Conservation (phyloP, 345 rosid species). For the Eucalyptus tenuipes region DNA sequence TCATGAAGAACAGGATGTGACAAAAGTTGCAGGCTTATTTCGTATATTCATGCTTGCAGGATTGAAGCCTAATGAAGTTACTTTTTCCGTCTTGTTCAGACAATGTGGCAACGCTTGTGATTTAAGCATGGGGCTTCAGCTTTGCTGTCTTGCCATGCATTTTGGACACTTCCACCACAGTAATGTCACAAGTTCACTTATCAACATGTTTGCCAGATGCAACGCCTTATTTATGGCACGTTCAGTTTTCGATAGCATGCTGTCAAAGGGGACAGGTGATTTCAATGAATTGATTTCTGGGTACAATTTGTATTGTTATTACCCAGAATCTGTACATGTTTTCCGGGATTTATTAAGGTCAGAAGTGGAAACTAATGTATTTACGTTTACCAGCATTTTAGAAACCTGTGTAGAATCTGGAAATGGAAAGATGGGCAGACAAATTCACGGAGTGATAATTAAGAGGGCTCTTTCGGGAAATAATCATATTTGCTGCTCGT, state of each 20-base stretch:
- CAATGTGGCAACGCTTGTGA: slow-evolving; percentile 10
- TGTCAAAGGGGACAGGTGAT: not conserved
- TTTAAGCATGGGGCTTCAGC: slow-evolving; percentile 21
- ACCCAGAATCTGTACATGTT: slow-evolving; percentile 2
- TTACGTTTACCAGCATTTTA: slow-evolving; percentile 9
- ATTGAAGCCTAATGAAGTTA: slow-evolving; percentile 12
- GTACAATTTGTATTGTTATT: not conserved
- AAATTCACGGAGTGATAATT: slow-evolving; percentile 11
- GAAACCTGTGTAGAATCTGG: slow-evolving; percentile 13
- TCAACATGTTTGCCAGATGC: slow-evolving; percentile 20
- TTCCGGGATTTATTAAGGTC: not conserved
- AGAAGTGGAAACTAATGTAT: slow-evolving; percentile 6
- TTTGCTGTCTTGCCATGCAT: slow-evolving; percentile 9
- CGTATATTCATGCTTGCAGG: slow-evolving; percentile 3
- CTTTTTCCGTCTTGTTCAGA: slow-evolving; percentile 17
- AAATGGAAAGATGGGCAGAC: slow-evolving; percentile 4
- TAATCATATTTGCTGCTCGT: slow-evolving; percentile 8
- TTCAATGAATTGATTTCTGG: slow-evolving; percentile 30
- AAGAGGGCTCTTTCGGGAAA: slow-evolving; percentile 12
- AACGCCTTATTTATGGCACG: slow-evolving; percentile 9
- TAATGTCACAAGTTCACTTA: slow-evolving; percentile 7
- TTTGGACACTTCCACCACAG: slow-evolving; percentile 6
- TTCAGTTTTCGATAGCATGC: slow-evolving; percentile 1
- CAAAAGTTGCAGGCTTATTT: slow-evolving; percentile 3
- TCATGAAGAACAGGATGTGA: not conserved